Base-by-base conservation (phyloP, 2,329 filamentous ascomycete genomes). In the Dactylellina parvicollis region DNA sequence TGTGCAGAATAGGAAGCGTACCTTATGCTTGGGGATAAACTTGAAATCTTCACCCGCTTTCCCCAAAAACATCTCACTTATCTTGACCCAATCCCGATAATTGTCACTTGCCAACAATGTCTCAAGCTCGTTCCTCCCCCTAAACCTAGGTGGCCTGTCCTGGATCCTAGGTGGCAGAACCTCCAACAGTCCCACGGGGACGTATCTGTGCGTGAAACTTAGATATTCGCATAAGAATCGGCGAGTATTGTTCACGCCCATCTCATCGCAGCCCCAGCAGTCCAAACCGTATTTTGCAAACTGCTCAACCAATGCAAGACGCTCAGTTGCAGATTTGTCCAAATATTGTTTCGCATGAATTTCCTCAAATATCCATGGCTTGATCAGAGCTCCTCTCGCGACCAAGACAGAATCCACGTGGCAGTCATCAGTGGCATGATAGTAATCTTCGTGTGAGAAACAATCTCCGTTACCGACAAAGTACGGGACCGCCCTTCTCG, bases 331-430 rank as follows among this genome's bases (percentile, higher is more conserved):
- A 2, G 91, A 92, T 81, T 99, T 99, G 84, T 99, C 95, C 38
- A 99, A 87, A 79, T 98, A 97, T 81, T 98, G 95, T 3, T 91
- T 90, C 75, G 88, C 86, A 76, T 91, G 87, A 62, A 99, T 98
- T 82, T 99, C 95, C 81, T 99, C 95, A 79, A 98, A 99, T 75
- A 99, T 85, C 95, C 95, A 99, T 0, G 95, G 95, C 83, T 99
- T 99, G 82, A 98, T 92, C 69, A 99, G 86, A 8, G 95, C 95
- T 65, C 95, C 95, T 73, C 95, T 91, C n/a, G 89, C 95, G 74
- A 98, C 88, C 95, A 99, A 98, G 79, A 96, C 91, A n/a, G 88
- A 88, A 82, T 98, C 94, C 47, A 98, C 92, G 49, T 87, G 87
- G 34, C 91, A 86, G 70, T 94, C 86, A 50, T 89, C 85, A 38